Percentiles rank a stretch among this genome's conserved stretches.
Evolutionary conservation across 345 rosid species (phyloP).

Genomic region (Stellera chamaejasme): DNA sequence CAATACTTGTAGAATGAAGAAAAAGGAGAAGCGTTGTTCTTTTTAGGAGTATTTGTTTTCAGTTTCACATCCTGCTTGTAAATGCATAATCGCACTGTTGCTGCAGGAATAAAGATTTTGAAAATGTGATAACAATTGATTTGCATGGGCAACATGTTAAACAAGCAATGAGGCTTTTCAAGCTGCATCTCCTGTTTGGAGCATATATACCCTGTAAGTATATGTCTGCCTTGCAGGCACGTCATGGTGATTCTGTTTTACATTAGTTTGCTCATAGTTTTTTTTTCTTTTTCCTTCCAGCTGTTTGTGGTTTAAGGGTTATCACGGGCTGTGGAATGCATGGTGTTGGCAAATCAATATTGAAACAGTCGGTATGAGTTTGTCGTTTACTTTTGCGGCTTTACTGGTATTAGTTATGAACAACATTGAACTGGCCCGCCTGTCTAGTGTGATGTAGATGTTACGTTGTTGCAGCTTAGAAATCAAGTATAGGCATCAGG

Average conservation of each 20-base stretch:
- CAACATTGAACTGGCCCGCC: too few species aligned
- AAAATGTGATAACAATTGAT: slow-evolving; percentile 83
- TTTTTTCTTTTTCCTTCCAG: too few species aligned
- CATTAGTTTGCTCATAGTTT: slow-evolving; percentile 8
- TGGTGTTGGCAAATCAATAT: slow-evolving; percentile 75
- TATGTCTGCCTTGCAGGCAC: not conserved
- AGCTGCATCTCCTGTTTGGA: slow-evolving; percentile 66
- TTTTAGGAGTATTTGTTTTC: not conserved
- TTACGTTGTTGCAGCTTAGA: too few species aligned
- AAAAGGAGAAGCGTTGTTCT: too few species aligned
- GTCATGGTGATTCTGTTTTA: slow-evolving; percentile 4
- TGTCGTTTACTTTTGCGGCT: too few species aligned
- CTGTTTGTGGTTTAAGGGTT: slow-evolving; percentile 73
- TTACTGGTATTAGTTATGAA: too few species aligned
- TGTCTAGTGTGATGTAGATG: too few species aligned
- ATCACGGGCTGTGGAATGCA: slow-evolving; percentile 88
- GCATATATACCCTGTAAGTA: slow-evolving; percentile 64
- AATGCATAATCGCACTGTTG: slow-evolving; percentile 13
- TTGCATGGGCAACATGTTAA: slow-evolving; percentile 95
- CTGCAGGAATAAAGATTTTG: slow-evolving; percentile 74
- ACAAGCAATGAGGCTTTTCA: slow-evolving; percentile 71
- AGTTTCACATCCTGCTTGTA: not conserved
- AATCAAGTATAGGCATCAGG: too few species aligned
- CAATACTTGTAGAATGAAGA: too few species aligned
- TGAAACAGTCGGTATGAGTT: slow-evolving; percentile 75